Base-by-base conservation (phyloP, 2,329 filamentous ascomycete species). In the Lecanosticta acicola region DNA sequence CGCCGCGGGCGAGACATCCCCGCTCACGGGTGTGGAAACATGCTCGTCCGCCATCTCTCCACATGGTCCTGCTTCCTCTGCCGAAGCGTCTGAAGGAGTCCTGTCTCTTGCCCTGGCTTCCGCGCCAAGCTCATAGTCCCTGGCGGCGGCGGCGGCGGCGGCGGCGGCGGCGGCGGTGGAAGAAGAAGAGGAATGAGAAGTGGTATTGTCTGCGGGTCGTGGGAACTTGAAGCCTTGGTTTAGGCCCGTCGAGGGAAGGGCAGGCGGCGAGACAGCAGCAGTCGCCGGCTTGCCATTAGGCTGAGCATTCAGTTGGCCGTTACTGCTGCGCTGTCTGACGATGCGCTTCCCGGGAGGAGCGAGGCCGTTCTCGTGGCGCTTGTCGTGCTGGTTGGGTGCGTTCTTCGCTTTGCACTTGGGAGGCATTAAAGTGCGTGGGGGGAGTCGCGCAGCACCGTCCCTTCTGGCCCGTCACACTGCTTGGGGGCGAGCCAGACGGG, bases 341-440 rank as follows among this genome's bases (percentile, higher is more conserved):
- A 83, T 72, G 66, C 83, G 82, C 74, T 83, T 87, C 57, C 83
- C 84, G 42, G 85, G 81, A 62, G 83, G 83, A 76, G 89, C 84
- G 68, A 88, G 76, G 64, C 87, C 88, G 83, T 87, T 89, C 72
- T 95, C 89, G 72, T 94, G 85, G 68, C 85, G 81, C 59, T 69
- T 72, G 66, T 72, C 69, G 62, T 71, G 70, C 65, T 67, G 64
- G 63, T 71, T 69, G 63, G 70, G 64, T 58, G 59, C 58, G 65
- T 66, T 66, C 56, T 60, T 60, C 60, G 61, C 65, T 61, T 69
- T 71, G 61, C 60, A 62, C 65, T 69, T 71, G 56, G 17, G 67
- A 69, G 72, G 72, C 72, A 75, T 74, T 62, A 68, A 61, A 59
- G 47, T 54, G 45, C 49, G 43, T n/a, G n/a, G n/a, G 34, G 43